These are phyloP conservation scores for Biancaea sappan DNA, from an alignment of 306 rosid species.

Conservation along the genomic window DNA sequence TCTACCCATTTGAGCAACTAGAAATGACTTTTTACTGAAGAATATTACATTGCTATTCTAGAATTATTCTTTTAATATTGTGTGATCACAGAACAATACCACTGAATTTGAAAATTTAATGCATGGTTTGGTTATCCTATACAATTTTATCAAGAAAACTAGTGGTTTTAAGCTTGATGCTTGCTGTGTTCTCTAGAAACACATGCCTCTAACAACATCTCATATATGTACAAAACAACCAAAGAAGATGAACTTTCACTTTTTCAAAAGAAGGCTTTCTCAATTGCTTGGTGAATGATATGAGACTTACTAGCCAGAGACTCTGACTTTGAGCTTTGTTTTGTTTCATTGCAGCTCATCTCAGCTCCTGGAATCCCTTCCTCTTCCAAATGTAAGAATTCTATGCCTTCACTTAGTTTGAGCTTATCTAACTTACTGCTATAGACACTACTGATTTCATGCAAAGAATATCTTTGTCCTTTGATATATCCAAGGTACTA, in stretches of 20 bases:
- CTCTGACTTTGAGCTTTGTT: constrained; percentile 47
- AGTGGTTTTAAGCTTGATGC: constrained; percentile 14
- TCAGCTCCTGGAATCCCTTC: constrained; percentile 88
- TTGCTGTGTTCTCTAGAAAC: constrained; percentile 15
- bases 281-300: background rate
- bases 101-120: constrained; percentile 29
- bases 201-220: background rate
- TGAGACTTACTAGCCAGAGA: constrained; percentile 18
- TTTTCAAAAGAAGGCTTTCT: background rate
- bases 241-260: background rate
- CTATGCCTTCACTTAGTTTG: constrained; percentile 24
- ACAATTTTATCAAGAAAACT: constrained; percentile 7
- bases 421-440: constrained; percentile 31
- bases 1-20: constrained; percentile 36
- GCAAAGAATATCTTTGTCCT: background rate
- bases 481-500: constrained; percentile 3
- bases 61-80: constrained; percentile 24
- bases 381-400: constrained; percentile 80
- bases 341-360: constrained; percentile 75
- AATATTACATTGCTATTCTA: constrained; percentile 29
- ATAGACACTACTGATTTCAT: constrained; percentile 19
- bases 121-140: constrained; percentile 30
- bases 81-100: constrained; percentile 14
- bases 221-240: background rate
- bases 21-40: constrained; percentile 39